A percentile compares a stretch with the other conserved stretches of the same genome.
These are phyloP conservation scores for Claviceps capensis DNA, from an alignment of 2,329 filamentous ascomycete genomes.

Conservation along the genomic window DNA sequence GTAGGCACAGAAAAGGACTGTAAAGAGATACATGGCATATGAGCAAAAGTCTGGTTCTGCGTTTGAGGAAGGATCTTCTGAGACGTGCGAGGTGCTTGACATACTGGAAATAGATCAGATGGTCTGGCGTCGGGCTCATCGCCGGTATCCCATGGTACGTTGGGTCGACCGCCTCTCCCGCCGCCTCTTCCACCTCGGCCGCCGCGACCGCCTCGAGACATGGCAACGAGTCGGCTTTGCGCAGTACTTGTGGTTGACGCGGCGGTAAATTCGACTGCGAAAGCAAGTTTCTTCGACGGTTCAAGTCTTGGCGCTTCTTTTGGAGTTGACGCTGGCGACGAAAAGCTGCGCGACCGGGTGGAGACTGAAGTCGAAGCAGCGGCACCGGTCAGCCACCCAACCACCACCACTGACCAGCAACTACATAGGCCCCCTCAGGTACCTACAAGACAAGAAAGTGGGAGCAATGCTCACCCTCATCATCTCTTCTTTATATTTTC, in stretches of 20 bases:
- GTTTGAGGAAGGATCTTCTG: neutral
- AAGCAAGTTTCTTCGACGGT: neutral
- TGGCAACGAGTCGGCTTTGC: slow-evolving; percentile 11
- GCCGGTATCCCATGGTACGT: slow-evolving; percentile 37
- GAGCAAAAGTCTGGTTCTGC: neutral
- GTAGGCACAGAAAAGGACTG: slow-evolving; percentile 37
- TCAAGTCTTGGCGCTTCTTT: neutral
- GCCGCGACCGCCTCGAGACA: slow-evolving; percentile 41
- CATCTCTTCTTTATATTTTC: neutral
- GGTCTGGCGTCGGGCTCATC: slow-evolving; percentile 44
- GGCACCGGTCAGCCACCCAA: too few species aligned
- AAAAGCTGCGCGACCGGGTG: neutral
- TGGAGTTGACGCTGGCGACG: neutral
- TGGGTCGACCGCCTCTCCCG: slow-evolving; percentile 30
- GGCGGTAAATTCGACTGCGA: neutral
- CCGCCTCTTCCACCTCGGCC: slow-evolving; percentile 35
- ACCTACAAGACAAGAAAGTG: too few species aligned
- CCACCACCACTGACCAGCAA: too few species aligned
- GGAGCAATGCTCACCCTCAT: too few species aligned
- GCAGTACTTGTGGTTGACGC: neutral
- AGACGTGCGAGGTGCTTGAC: slow-evolving; percentile 8
- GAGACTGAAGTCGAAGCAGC: neutral
- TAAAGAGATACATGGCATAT: neutral
- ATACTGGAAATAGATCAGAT: slow-evolving; percentile 45
- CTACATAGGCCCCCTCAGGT: too few species aligned